A percentile compares a stretch with the other conserved stretches of the same genome.
These are phyloP conservation scores for Aspergillus indologenus DNA, from an alignment of 495 filamentous ascomycete species.

Conservation along the genomic window DNA sequence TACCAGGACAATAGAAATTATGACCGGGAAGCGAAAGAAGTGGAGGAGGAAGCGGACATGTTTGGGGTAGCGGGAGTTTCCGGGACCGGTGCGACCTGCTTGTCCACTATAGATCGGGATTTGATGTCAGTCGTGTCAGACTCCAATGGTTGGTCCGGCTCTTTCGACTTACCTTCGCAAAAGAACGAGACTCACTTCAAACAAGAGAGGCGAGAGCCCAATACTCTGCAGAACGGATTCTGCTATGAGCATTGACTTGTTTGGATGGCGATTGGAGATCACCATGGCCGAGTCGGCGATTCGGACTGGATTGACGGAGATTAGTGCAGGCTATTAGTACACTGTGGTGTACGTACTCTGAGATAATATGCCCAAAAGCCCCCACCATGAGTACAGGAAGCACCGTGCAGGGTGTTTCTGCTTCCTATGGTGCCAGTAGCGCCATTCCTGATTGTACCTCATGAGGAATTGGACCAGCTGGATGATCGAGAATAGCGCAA, in stretches of 20 bases:
- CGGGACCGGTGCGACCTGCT: conserved; percentile 28
- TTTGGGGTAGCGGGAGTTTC: conserved; percentile 30
- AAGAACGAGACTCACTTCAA: conserved; percentile 35
- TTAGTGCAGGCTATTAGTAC: background rate
- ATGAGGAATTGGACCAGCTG: conserved; percentile 23
- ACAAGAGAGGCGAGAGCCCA: conserved; percentile 35
- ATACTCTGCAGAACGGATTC: conserved; percentile 28
- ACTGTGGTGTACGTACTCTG: conserved; percentile 22
- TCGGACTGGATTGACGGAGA: conserved; percentile 21
- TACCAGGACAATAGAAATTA: conserved; percentile 25
- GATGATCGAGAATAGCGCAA: conserved; percentile 28
- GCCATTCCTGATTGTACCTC: conserved; percentile 30
- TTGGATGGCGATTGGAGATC: conserved; percentile 21
- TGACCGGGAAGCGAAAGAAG: conserved; percentile 30
- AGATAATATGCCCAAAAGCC: conserved; percentile 29
- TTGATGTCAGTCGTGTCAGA: conserved; percentile 1
- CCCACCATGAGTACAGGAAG: conserved; percentile 30
- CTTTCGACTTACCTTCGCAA: conserved; percentile 25
- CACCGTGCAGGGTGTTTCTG: conserved; percentile 22
- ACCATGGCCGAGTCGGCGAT: conserved; percentile 29
- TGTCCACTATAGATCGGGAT: conserved; percentile 27
- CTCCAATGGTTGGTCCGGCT: background rate
- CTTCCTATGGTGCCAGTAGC: conserved; percentile 34
- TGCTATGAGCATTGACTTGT: conserved; percentile 24
- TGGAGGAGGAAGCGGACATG: conserved; percentile 25